Base-by-base conservation (phyloP, 1,139 yeast species). In the Yamadazyma sp. region DNA sequence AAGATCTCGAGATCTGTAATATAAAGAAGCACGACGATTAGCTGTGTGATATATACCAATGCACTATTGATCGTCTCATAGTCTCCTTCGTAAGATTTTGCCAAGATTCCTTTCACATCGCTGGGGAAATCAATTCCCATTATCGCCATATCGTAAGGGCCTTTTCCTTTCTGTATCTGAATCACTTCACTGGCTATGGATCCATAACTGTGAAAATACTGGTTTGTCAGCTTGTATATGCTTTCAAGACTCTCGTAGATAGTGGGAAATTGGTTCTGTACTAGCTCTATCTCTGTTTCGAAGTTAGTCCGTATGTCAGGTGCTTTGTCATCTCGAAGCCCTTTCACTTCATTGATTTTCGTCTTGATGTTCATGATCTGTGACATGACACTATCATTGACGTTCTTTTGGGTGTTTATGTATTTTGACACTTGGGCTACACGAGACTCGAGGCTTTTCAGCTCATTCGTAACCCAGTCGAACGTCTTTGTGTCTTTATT, bases 81-180 rank as follows among this genome's bases (percentile, higher is more conserved):
- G 7, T 46, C 40, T 29, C 60, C 54, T 34, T 62, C 54, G 48
- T 69, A 67, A 42, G 73, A 62, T 3, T 54, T 49, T 6, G 57
- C 50, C 17, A 68, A 51, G 11, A 70, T 40, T 18, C 63, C 66
- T 27, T 55, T 56, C 17, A 61, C 57, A 34, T 57, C 56, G 6
- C 59, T 43, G 0, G 76, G 76, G 37, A 70, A 66, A 39, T 66
- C 69, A 3, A 69, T 47, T 0, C 69, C 73, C 46, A 59, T 38
- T 2, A 72, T 66, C 22, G 56, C 50, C 43, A 68, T 63, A n/a
- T 52, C 52, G 14, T 56, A 51, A 5, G 61, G 40, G 31, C 53
- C 48, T 20, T 52, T 49, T 4, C 51, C 37, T 37, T 59, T 60
- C 11, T 52, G 56, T n/a, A 71, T 67, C 11, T 56, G 52, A 22